phyloP scores from a whole-genome alignment of 257 asterid species.

The Fraxinus americana region DNA sequence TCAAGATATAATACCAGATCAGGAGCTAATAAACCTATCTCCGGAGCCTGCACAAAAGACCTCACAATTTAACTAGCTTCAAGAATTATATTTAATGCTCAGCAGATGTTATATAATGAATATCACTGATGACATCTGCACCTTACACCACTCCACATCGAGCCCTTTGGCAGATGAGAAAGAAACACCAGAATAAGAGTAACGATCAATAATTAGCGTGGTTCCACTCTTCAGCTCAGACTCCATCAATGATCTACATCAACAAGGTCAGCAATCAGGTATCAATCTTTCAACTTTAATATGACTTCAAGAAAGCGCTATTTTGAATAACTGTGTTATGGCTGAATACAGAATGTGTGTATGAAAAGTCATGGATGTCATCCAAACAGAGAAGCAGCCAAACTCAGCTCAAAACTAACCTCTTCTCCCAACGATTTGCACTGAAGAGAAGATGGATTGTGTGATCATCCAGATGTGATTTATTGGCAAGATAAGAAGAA shows the following conservation, averaged over 20 bases:
- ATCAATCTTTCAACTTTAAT: slow-evolving; percentile 18
- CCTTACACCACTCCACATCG: slow-evolving; percentile 88
- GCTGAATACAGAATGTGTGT: not conserved
- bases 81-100: slow-evolving; percentile 13
- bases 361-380: not conserved
- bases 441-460: slow-evolving; percentile 93
- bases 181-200: slow-evolving; percentile 92
- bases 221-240: slow-evolving; percentile 78
- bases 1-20: slow-evolving; percentile 90
- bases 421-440: slow-evolving; percentile 97
- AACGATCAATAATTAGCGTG: slow-evolving; percentile 79
- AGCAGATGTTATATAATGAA: not conserved
- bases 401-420: slow-evolving; percentile 39
- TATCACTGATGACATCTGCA: slow-evolving; percentile 22
- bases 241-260: slow-evolving; percentile 73
- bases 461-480: slow-evolving; percentile 81
- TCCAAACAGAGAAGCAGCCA: not conserved
- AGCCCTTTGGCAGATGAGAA: slow-evolving; percentile 94
- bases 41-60: slow-evolving; percentile 72
- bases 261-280: slow-evolving; percentile 19
- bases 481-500: slow-evolving; percentile 79
- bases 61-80: not conserved
- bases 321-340: not conserved
- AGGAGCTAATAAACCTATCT: slow-evolving; percentile 86
- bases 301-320: not conserved